Conservation (phyloP, 495 filamentous ascomycete species). For the Pyrenula aspistea region DNA sequence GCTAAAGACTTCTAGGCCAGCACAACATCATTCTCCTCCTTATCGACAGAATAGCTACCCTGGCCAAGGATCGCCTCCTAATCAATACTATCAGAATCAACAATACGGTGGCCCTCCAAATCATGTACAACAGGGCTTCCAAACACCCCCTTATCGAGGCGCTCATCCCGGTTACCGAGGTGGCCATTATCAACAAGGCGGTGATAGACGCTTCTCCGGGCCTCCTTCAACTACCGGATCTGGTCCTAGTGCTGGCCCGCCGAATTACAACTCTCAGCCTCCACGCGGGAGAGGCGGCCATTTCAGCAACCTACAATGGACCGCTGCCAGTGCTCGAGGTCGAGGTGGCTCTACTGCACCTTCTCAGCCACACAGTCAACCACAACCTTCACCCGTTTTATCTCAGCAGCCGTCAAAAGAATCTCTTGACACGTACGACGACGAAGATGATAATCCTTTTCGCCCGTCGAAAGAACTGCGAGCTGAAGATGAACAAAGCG, state of each 20-base stretch:
- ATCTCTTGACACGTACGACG: slow-evolving; percentile 18
- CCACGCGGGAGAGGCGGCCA: slow-evolving; percentile 28
- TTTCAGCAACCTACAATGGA: slow-evolving; percentile 54
- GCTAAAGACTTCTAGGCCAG: slow-evolving; percentile 11
- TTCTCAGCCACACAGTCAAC: slow-evolving; percentile 14
- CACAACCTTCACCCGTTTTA: slow-evolving; percentile 8
- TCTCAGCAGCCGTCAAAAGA: slow-evolving; percentile 19
- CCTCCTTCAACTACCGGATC: slow-evolving; percentile 14
- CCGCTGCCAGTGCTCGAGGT: slow-evolving; percentile 22
- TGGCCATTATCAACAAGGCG: slow-evolving; percentile 36
- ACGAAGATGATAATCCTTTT: slow-evolving; percentile 50
- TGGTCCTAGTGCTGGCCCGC: slow-evolving; percentile 19
- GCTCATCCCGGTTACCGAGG: slow-evolving; percentile 42
- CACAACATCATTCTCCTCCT: slow-evolving; percentile 30
- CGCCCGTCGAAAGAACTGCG: slow-evolving; percentile 50
- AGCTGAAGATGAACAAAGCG: slow-evolving; percentile 42
- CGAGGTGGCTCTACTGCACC: slow-evolving; percentile 4
- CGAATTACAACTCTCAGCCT: slow-evolving; percentile 23
- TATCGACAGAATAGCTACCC: slow-evolving; percentile 37
- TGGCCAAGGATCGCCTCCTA: slow-evolving; percentile 28
- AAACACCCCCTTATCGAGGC: slow-evolving; percentile 36
- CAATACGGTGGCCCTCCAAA: slow-evolving; percentile 39
- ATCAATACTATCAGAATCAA: slow-evolving; percentile 43
- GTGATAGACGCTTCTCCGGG: slow-evolving; percentile 37
- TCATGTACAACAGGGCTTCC: slow-evolving; percentile 35